Evolutionary conservation across 2,329 filamentous ascomycete species (phyloP).

Genomic region (Exserohilum turcica): DNA sequence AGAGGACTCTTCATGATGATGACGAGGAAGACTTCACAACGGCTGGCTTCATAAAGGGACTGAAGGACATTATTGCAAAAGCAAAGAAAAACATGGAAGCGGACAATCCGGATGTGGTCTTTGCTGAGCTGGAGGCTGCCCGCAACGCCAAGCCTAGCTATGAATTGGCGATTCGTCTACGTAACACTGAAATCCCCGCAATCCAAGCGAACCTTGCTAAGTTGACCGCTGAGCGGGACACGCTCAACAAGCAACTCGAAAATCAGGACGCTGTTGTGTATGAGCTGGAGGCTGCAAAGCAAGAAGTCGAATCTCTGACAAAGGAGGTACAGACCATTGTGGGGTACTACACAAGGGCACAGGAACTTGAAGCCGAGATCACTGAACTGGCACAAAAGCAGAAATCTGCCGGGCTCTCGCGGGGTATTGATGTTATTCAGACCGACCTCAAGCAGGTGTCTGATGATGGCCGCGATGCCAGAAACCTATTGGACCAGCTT

Average conservation of each 20-base stretch:
- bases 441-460: conserved; percentile 70
- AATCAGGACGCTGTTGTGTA: conserved; percentile 70
- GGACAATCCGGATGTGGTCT: conserved; percentile 65
- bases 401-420: conserved; percentile 65
- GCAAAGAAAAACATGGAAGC: conserved; percentile 62
- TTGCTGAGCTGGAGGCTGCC: conserved; percentile 65
- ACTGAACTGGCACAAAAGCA: conserved; percentile 77
- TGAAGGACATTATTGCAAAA: conserved; percentile 62
- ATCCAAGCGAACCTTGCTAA: conserved; percentile 67
- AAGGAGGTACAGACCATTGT: conserved; percentile 78
- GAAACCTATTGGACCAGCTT: conserved; percentile 68
- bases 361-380: conserved; percentile 73
- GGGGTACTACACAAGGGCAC: conserved; percentile 73
- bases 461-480: conserved; percentile 69
- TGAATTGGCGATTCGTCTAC: conserved; percentile 74
- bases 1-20: conserved; percentile 66
- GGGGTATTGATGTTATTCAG: conserved; percentile 83
- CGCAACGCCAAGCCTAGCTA: conserved; percentile 64
- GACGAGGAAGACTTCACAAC: conserved; percentile 59
- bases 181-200: conserved; percentile 69
- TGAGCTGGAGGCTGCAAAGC: conserved; percentile 66
- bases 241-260: conserved; percentile 55
- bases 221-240: conserved; percentile 49
- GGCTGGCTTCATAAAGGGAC: conserved; percentile 66
- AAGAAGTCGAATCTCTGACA: conserved; percentile 74